Base-by-base conservation (phyloP, 2,329 filamentous ascomycete genomes). In the Kalaharituber pfeilii region DNA sequence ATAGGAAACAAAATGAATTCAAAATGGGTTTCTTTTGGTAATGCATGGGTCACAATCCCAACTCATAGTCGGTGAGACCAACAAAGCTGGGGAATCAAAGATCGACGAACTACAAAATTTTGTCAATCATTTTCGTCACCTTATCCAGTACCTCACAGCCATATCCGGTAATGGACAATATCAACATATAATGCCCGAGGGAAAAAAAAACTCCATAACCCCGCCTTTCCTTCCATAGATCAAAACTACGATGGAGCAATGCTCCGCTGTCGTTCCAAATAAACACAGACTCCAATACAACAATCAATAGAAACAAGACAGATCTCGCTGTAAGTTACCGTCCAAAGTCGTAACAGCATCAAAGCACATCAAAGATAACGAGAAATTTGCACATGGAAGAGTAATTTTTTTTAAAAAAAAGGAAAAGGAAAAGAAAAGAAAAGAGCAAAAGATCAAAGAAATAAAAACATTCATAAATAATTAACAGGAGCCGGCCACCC, bases 281-380 rank as follows among this genome's bases (percentile, higher is more conserved):
- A n/a, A 33, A 18, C 24, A 36, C 39, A 53, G 28, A 51, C 15
- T 52, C 26, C 18, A 51, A 50, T 26, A 42, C 42, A 53, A 26
- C 50, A 42, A 18, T 45, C 45, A 50, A 33, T 36, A 55, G 52
- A 45, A 49, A n/a, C 51, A 44, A 18, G 15, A 22, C 44, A 18
- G 25, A 18, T 54, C 44, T 29, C 33, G 22, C 22, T 36, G 30
- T 11, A 55, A 44, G 36, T 49, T 18, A 39, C 24, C 42, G 29
- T 50, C 47, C 49, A 57, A n/a, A 52, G 51, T 50, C 39, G 26
- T 39, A 49, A 47, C 18, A 55, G 24, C 50, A 51, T 13, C 29
- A 56, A 56, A 51, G 56, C 51, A 49, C 51, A 52, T 50, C 47
- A 39, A 49, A 51, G 49, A 51, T 42, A 56, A 49, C 50, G 27